Evolutionary conservation across 768 basidiomycete species (phyloP).

Genomic region (Auricularia heimuer): DNA sequence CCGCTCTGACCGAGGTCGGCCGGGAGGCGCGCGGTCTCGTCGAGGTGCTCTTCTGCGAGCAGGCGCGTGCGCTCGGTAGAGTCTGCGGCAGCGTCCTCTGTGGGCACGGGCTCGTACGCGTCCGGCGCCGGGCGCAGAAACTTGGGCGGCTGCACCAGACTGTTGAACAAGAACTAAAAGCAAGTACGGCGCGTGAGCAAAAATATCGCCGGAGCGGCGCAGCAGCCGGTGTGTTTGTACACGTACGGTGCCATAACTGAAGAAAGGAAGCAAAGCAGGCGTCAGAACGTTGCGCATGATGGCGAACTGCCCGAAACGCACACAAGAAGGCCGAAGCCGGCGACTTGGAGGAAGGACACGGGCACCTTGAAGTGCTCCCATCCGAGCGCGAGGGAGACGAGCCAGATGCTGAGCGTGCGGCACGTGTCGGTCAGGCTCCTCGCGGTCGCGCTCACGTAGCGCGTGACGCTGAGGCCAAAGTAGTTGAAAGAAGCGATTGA

Average conservation of each 20-base stretch:
- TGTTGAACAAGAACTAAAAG: constrained; percentile 78
- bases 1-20: constrained; percentile 74
- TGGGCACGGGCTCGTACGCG: constrained; percentile 5
- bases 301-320: constrained; percentile 33
- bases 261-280: constrained; percentile 1
- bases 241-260: constrained; percentile 76
- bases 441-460: constrained; percentile 86
- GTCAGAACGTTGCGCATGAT: no score
- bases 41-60: constrained; percentile 56
- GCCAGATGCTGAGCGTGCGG: constrained; percentile 93
- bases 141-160: constrained; percentile 59
- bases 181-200: constrained; percentile 4
- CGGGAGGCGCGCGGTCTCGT: constrained; percentile 78
- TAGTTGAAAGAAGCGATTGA: constrained; percentile 80
- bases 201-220: constrained; percentile 5
- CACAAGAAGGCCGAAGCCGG: constrained; percentile 84
- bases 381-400: constrained; percentile 77
- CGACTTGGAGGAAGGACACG: constrained; percentile 69
- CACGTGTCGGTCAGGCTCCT: constrained; percentile 90
- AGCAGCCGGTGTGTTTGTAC: constrained; percentile 7
- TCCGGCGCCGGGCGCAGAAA: constrained; percentile 39
- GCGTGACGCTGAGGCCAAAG: constrained; percentile 87
- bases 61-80: constrained; percentile 25
- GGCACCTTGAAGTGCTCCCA: constrained; percentile 86
- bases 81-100: constrained; percentile 18